Evolutionary conservation across 306 rosid species (phyloP), one percentile per base, ranked within the genome.

Genomic region (Fagus sylvatica): DNA sequence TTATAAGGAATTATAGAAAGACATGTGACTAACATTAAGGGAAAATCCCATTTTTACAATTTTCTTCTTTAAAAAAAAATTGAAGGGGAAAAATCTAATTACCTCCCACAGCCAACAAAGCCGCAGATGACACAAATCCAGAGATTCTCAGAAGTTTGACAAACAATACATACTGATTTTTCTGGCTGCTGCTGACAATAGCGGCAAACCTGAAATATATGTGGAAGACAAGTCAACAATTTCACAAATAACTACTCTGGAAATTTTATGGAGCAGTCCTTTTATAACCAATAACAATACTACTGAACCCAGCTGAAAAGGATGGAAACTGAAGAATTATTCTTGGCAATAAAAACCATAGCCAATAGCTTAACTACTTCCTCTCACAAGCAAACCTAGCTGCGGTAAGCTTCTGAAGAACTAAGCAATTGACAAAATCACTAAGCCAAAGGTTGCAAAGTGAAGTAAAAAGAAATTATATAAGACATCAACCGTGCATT

Each of bases 101-200:
- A 92, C 98, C 90, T 95, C 82, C 98, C 98, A 79, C 98, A 95
- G 56, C 98, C 98, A 84, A 95, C 98, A 89, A 85, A 87, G 71
- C 98, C 98, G 79, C 98, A 95, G 78, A 92, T 92, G 60, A 95
- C 91, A 81, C 98, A 95, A 81, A 95, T 95, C 97, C 98, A 92
- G 22, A 92, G 96, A 80, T 92, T 95, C 88, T 92, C 98, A 28
- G 98, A 91, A 69, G 98, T 95, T 83, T 91, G 96, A 77, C 98
- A 95, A 85, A 89, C 84, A 75, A 83, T 84, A 82, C 98, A 92
- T 51, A 86, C 85, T 17, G 98, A 95, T 76, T 95, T 91, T 82
- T 95, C 98, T 48, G 97, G 92, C 85, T 95, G 97, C 88, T 91
- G 98, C 86, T 95, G 98, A 84, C 96, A 95, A 80, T 89, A 95